A percentile compares a stretch with the other conserved stretches of the same genome.
phyloP scores from a whole-genome alignment of 2,329 filamentous ascomycete genomes.

The Colletotrichum sp. region DNA sequence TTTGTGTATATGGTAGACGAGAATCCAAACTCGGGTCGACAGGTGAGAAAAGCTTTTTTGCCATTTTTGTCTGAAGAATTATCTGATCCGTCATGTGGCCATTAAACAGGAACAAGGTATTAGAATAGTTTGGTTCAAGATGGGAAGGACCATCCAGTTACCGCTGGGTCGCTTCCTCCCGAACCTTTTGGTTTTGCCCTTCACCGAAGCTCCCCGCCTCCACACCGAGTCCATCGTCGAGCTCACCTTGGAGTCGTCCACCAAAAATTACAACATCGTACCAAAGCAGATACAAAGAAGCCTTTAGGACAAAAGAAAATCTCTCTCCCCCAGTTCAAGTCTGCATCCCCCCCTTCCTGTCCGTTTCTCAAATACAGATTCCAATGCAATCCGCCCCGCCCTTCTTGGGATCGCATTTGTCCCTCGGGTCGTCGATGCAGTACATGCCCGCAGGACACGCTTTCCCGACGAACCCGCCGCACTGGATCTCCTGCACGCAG shows the following conservation, averaged over 20 bases:
- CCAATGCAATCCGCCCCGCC: constrained; percentile 34
- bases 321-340: not conserved
- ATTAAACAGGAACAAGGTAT: not conserved
- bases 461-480: constrained; percentile 28
- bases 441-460: constrained; percentile 26
- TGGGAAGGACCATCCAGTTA: not conserved
- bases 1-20: not conserved
- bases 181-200: not conserved
- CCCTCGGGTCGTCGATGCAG: constrained; percentile 32
- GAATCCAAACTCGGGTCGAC: not conserved
- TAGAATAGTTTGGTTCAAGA: not conserved
- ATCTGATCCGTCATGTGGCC: not conserved
- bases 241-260: not conserved
- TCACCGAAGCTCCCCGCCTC: not conserved
- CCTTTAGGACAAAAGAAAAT: not conserved
- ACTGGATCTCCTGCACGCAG: constrained; percentile 26
- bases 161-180: not conserved
- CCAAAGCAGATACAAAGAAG: not conserved
- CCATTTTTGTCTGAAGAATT: not conserved
- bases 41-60: not conserved
- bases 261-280: not conserved
- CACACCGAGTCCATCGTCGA: not conserved
- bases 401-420: constrained; percentile 29
- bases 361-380: constrained; percentile 30
- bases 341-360: not conserved